Evolutionary conservation across 169 alveolate species (phyloP).

Genomic region (Plasmodium vinckei): DNA sequence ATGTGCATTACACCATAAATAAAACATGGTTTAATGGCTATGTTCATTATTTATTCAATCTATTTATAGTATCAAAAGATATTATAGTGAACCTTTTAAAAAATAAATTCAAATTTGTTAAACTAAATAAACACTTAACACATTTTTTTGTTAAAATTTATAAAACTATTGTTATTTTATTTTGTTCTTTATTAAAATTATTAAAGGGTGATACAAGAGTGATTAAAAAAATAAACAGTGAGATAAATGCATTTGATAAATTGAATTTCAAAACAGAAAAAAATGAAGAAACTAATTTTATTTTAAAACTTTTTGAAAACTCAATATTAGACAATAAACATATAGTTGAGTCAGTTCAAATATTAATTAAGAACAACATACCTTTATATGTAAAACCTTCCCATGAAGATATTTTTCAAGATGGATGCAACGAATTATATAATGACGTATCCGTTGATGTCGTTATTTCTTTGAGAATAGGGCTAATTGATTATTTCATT

Average conservation of each 20-base stretch:
- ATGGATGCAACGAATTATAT: background rate
- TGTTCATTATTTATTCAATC: background rate
- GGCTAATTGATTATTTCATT: constrained; percentile 21
- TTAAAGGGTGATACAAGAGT: background rate
- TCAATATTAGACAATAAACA: constrained; percentile 2
- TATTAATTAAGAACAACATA: constrained; percentile 13
- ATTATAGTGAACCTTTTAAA: background rate
- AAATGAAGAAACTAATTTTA: background rate
- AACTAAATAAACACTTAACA: background rate
- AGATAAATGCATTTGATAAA: background rate
- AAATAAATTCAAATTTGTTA: background rate
- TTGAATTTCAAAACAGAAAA: background rate
- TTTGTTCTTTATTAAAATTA: background rate
- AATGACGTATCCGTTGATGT: constrained; percentile 23
- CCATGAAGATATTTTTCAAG: constrained; percentile 16
- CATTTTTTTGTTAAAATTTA: background rate
- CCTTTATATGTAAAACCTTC: constrained; percentile 62
- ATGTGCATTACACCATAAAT: background rate
- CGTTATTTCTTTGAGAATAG: constrained; percentile 36
- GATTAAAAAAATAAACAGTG: background rate
- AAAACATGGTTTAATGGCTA: background rate
- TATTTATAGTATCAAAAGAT: background rate
- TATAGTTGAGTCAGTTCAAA: constrained; percentile 7
- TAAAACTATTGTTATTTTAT: background rate
- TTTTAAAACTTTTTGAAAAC: constrained; percentile 5